phyloP scores from a whole-genome alignment of 768 basidiomycete species.

The Trametes elegans region DNA sequence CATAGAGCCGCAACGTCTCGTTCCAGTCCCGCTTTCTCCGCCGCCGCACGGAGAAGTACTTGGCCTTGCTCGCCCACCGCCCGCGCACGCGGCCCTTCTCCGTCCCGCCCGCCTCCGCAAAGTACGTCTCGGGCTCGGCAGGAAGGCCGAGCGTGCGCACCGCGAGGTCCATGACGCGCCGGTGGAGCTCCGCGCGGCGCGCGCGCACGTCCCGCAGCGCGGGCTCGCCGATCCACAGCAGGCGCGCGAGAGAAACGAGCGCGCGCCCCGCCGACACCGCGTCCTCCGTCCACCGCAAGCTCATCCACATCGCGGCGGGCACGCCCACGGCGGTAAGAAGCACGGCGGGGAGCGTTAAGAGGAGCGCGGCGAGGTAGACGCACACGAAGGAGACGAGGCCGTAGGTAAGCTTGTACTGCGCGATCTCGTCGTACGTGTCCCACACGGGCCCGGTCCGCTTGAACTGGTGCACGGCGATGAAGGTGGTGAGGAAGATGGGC shows the following conservation, averaged over 20 bases:
- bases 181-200: conserved; percentile 55
- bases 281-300: conserved; percentile 86
- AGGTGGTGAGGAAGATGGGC: conserved; percentile 72
- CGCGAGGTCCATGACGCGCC: conserved; percentile 67
- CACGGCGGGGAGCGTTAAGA: conserved; percentile 63
- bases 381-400: conserved; percentile 71
- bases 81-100: conserved; percentile 72
- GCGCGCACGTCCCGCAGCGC: conserved; percentile 54
- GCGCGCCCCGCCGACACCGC: conserved; percentile 79
- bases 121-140: conserved; percentile 65
- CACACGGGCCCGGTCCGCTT: conserved; percentile 80
- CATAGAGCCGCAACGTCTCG: conserved; percentile 78
- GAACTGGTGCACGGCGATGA: conserved; percentile 69
- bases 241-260: conserved; percentile 54
- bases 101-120: conserved; percentile 52
- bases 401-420: conserved; percentile 84
- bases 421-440: conserved; percentile 89
- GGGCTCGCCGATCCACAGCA: conserved; percentile 60
- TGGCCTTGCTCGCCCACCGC: conserved; percentile 64
- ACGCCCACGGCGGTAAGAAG: conserved; percentile 56
- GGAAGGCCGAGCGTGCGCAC: conserved; percentile 59
- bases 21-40: conserved; percentile 89
- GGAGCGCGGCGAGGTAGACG: conserved; percentile 56
- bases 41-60: conserved; percentile 78
- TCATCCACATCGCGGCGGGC: conserved; percentile 85